Conservation (phyloP, 1,139 yeast species). For the Kodamaea fungicola region DNA sequence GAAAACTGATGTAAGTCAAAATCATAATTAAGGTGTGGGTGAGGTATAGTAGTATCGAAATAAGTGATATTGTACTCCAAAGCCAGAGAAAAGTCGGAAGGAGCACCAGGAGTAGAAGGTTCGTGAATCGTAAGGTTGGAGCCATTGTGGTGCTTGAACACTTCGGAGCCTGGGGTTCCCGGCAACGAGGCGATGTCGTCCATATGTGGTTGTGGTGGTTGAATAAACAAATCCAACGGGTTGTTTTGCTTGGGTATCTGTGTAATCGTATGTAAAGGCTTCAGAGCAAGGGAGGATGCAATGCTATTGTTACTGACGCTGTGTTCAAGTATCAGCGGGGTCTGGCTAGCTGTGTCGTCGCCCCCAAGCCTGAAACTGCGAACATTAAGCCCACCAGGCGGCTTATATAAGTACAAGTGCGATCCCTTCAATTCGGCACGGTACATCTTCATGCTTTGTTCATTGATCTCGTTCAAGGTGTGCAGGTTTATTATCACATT, state of each 20-base stretch:
- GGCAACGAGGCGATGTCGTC: conserved; percentile 6
- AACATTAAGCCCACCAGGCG: conserved; percentile 47
- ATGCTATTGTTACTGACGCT: conserved; percentile 4
- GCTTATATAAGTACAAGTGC: conserved; percentile 52
- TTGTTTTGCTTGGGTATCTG: conserved; percentile 2
- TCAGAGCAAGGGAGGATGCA: conserved; percentile 1
- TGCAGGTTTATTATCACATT: conserved; percentile 38
- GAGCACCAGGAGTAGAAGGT: conserved; percentile 5
- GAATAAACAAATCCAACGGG: conserved; percentile 6
- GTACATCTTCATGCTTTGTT: conserved; percentile 41
- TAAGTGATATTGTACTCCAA: conserved; percentile 21
- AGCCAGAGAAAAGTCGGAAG: conserved; percentile 1
- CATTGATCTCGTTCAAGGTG: conserved; percentile 32
- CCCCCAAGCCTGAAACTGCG: conserved; percentile 35
- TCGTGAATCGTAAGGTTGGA: conserved; percentile 16
- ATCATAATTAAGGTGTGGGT: conserved; percentile 66
- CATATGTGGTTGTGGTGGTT: conserved; percentile 5
- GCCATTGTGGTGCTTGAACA: conserved; percentile 14
- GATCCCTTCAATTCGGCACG: conserved; percentile 69
- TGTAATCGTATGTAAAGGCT: neutral
- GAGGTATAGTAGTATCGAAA: conserved; percentile 40
- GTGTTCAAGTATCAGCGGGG: conserved; percentile 2
- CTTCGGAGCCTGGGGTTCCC: conserved; percentile 10
- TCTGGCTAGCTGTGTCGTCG: conserved; percentile 5
- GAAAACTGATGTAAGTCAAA: conserved; percentile 31